Evolutionary conservation across 805 yeast species (phyloP).

Genomic region (Candida rishiriensis): DNA sequence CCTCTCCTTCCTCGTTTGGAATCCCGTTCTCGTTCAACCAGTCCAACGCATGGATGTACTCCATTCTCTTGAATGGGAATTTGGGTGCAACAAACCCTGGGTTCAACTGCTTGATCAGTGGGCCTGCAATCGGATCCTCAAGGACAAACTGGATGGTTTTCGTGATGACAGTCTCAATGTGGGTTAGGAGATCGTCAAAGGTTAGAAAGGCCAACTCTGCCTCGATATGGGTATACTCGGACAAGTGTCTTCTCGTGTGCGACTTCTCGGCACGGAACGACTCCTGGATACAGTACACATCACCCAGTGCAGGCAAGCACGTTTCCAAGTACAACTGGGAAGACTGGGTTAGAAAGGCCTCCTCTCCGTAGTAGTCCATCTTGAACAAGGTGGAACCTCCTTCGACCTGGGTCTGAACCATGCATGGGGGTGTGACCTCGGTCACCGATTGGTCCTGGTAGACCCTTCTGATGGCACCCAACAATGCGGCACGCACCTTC

Average conservation of each 20-base stretch:
- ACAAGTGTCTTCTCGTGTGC: conserved; percentile 96
- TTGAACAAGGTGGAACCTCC: conserved; percentile 97
- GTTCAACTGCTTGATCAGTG: conserved; percentile 85
- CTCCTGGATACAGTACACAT: conserved; percentile 95
- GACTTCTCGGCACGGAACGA: conserved; percentile 99
- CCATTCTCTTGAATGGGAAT: conserved; percentile 86
- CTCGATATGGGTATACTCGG: conserved; percentile 96
- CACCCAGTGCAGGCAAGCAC: conserved; percentile 92
- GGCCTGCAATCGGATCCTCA: conserved; percentile 90
- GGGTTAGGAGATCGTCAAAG: conserved; percentile 81
- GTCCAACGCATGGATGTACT: conserved; percentile 83
- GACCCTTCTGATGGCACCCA: conserved; percentile 70
- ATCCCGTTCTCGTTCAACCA: conserved; percentile 97
- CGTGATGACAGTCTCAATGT: conserved; percentile 76
- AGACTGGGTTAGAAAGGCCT: conserved; percentile 93
- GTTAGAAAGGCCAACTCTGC: conserved; percentile 84
- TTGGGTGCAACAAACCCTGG: conserved; percentile 82
- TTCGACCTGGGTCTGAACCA: conserved; percentile 99
- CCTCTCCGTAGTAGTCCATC: conserved; percentile 93
- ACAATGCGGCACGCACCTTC: conserved; percentile 85
- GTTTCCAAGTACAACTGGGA: conserved; percentile 97
- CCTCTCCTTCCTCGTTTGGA: conserved; percentile 90
- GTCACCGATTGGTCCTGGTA: conserved; percentile 67
- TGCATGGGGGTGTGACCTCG: conserved; percentile 98
- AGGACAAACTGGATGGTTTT: conserved; percentile 68